These are phyloP conservation scores for Fonsecaea monophora DNA, from an alignment of 2,329 filamentous ascomycete species.

Conservation along the genomic window DNA sequence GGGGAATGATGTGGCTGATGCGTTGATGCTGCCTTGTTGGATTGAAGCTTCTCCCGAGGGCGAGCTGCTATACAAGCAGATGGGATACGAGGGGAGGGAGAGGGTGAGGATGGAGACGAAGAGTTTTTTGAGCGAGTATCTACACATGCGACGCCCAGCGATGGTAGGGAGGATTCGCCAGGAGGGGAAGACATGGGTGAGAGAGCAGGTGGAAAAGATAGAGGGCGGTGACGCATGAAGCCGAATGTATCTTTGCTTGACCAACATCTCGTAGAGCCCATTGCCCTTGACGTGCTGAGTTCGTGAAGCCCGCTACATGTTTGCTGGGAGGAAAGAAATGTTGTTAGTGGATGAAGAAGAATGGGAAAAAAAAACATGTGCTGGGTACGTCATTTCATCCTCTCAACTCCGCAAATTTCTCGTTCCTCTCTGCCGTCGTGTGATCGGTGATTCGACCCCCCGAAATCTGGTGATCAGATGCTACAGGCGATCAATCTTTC, in stretches of 20 bases:
- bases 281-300: neutral
- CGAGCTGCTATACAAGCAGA: slow-evolving; percentile 47
- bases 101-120: slow-evolving; percentile 26
- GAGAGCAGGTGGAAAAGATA: slow-evolving; percentile 12
- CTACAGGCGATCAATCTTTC: neutral
- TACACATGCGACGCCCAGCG: slow-evolving; percentile 29
- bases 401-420: slow-evolving; percentile 12
- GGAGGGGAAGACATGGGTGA: slow-evolving; percentile 23
- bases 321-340: neutral
- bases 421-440: slow-evolving; percentile 10
- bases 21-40: slow-evolving; percentile 47
- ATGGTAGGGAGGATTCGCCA: slow-evolving; percentile 21
- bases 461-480: slow-evolving; percentile 11
- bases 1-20: slow-evolving; percentile 46
- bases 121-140: slow-evolving; percentile 30
- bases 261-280: neutral
- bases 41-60: slow-evolving; percentile 49
- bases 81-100: slow-evolving; percentile 31
- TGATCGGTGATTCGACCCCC: slow-evolving; percentile 10
- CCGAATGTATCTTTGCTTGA: neutral
- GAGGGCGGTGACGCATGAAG: neutral
- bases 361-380: neutral
- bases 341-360: neutral
- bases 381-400: slow-evolving; percentile 7
- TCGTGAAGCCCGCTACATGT: neutral